Base-by-base conservation (phyloP, 768 basidiomycete species). In the Strobilomyces echinocephalus region DNA sequence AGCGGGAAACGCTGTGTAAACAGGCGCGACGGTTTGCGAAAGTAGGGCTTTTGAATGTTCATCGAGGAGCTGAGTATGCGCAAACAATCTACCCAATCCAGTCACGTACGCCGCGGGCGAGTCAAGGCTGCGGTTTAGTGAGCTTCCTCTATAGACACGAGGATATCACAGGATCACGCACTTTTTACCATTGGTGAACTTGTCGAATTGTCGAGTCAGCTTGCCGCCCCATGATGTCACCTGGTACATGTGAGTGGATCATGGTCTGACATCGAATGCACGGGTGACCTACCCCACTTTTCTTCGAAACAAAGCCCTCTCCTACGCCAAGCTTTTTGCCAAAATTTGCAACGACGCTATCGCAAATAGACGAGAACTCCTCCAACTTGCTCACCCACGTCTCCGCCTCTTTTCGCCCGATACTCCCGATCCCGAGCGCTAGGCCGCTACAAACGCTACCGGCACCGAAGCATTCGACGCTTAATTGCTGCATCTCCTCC, bases 131-230 rank as follows among this genome's bases (percentile, higher is more conserved):
- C 56, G 26, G 57, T 54, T 49, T 34, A 21, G 34, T 58, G 31
- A 60, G 52, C 43, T n/a, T 67, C 57, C 35, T 36, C 11, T 5
- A 40, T 24, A 38, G 2, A 20, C 49, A 57, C 21, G 56, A 46
- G 14, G 20, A 44, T 33, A 45, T 45, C 35, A 26, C 46, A 43
- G 50, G 33, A 50, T 44, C 45, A 70, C 83, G 63, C 68, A 92
- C 91, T 91, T 91, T 75, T 94, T 94, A 58, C 88, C 90, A 60
- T 87, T 91, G 40, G 91, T 91, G 61, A 91, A 79, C 70, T 90
- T 88, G 72, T 89, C 88, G 58, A 91, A 79, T 63, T 83, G 81
- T 60, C 87, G 81, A 50, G 84, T 82, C 48, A 90, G 71, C 68
- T 84, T 86, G 60, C 82, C 82, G 40, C 86, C 79, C 88, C 86